A percentile compares a stretch with the other conserved stretches of the same genome.
Conservation (phyloP, 768 basidiomycete genomes). For the Phanerodontia chrysosporium region DNA sequence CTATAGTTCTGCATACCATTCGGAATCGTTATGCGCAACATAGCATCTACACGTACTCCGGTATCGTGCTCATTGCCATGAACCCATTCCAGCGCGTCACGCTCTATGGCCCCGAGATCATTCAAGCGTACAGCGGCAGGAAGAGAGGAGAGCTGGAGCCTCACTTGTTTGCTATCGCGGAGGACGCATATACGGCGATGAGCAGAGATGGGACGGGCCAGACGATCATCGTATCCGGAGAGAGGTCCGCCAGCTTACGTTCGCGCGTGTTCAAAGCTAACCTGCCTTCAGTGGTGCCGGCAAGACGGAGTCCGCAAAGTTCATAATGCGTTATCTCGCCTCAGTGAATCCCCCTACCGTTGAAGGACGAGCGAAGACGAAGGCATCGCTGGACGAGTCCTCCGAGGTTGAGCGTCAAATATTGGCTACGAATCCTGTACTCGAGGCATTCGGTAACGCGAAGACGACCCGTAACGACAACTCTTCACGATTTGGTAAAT, state of each 20-base stretch:
- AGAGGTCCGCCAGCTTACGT: slow-evolving; percentile 58
- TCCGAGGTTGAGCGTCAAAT: slow-evolving; percentile 98
- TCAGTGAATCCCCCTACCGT: slow-evolving; percentile 86
- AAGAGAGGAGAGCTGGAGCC: slow-evolving; percentile 94
- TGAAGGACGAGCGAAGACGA: slow-evolving; percentile 58
- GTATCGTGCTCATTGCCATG: slow-evolving; percentile 97
- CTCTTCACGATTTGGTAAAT: slow-evolving; percentile 98
- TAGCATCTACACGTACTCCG: slow-evolving; percentile 98
- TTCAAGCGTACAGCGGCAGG: slow-evolving; percentile 92
- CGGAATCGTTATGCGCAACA: slow-evolving; percentile 95
- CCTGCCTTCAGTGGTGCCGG: slow-evolving; percentile 80
- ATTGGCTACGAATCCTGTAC: slow-evolving; percentile 97
- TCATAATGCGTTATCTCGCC: slow-evolving; percentile 98
- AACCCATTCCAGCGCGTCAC: slow-evolving; percentile 98
- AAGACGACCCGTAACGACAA: slow-evolving; percentile 99
- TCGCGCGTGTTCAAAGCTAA: slow-evolving; percentile 5
- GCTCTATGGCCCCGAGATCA: slow-evolving; percentile 94
- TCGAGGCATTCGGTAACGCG: slow-evolving; percentile 98
- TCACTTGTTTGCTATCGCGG: slow-evolving; percentile 97
- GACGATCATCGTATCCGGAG: slow-evolving; percentile 98
- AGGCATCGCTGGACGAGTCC: slow-evolving; percentile 75
- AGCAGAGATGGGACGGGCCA: slow-evolving; percentile 90
- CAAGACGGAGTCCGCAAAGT: slow-evolving; percentile 99
- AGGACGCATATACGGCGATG: slow-evolving; percentile 99
- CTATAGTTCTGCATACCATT: slow-evolving; percentile 89